Conservation (phyloP, 2,329 filamentous ascomycete species). For the Pseudocercospora eumusae region DNA sequence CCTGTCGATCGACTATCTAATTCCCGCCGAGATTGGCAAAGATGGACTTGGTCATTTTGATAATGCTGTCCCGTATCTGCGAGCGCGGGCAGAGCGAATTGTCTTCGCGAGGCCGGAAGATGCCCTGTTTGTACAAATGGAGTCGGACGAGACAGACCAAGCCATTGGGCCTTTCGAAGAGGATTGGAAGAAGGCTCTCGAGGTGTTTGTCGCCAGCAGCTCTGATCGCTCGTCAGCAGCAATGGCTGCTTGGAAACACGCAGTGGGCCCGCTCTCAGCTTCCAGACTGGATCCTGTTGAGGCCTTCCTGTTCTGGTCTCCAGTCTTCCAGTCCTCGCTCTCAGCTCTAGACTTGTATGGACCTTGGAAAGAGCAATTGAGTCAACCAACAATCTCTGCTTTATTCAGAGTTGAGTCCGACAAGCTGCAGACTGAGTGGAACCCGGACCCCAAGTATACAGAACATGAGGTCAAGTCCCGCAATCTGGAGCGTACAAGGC, state of each 20-base stretch:
- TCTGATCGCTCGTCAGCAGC: conserved; percentile 20
- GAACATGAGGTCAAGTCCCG: conserved; percentile 9
- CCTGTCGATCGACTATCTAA: conserved; percentile 40
- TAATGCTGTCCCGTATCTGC: conserved; percentile 18
- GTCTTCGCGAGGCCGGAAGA: conserved; percentile 14
- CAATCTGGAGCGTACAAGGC: conserved; percentile 23
- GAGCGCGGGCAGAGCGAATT: conserved; percentile 17
- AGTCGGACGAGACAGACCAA: conserved; percentile 30
- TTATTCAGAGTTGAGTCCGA: conserved; percentile 16
- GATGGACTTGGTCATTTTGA: not conserved
- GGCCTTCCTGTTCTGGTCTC: conserved; percentile 37
- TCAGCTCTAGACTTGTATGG: conserved; percentile 16
- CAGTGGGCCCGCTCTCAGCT: conserved; percentile 34
- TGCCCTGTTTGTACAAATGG: conserved; percentile 29
- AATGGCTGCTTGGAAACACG: conserved; percentile 37
- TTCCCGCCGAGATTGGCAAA: conserved; percentile 24
- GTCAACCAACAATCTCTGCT: not conserved
- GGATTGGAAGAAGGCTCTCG: conserved; percentile 37
- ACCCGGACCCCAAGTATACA: conserved; percentile 23
- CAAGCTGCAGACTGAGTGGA: conserved; percentile 29
- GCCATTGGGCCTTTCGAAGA: conserved; percentile 42
- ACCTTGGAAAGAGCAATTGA: conserved; percentile 12
- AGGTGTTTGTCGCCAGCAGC: conserved; percentile 27
- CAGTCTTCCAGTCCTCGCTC: conserved; percentile 18
- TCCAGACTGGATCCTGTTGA: conserved; percentile 36